Evolutionary conservation across 768 basidiomycete genomes (phyloP).

Genomic region (Auricularia auricula-judae): DNA sequence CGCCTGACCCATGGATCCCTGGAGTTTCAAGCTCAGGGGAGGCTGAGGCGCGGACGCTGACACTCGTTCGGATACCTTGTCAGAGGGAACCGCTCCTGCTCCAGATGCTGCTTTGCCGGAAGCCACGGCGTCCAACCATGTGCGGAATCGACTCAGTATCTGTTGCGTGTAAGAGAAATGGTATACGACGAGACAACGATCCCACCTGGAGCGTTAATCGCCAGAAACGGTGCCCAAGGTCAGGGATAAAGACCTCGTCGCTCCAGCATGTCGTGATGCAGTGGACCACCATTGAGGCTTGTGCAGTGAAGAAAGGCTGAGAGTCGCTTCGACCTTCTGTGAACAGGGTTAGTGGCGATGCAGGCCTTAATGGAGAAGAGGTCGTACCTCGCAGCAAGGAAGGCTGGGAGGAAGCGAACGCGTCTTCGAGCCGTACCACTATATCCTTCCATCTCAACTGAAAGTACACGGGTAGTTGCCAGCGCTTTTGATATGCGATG

Average conservation of each 20-base stretch:
- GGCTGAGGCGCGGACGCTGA: too few relatives aligned
- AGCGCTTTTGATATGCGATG: conserved; percentile 64
- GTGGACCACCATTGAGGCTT: conserved; percentile 57
- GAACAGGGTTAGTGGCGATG: not conserved
- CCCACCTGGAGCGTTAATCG: conserved; percentile 77
- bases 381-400: not conserved
- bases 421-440: conserved; percentile 62
- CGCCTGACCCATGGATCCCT: not conserved
- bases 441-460: conserved; percentile 97
- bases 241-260: conserved; percentile 72
- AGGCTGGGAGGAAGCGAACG: conserved; percentile 25
- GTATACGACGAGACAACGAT: too few relatives aligned
- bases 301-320: conserved; percentile 29
- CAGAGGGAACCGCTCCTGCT: conserved; percentile 22
- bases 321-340: not conserved
- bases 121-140: conserved; percentile 63
- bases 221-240: conserved; percentile 83
- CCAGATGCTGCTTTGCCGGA: conserved; percentile 28
- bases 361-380: not conserved
- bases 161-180: conserved; percentile 17
- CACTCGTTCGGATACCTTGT: conserved; percentile 19
- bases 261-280: conserved; percentile 81
- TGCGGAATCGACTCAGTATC: conserved; percentile 71
- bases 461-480: conserved; percentile 96
- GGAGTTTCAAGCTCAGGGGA: not conserved